phyloP scores from a whole-genome alignment of 2,329 filamentous ascomycete species.

The Graphilbum sp. region DNA sequence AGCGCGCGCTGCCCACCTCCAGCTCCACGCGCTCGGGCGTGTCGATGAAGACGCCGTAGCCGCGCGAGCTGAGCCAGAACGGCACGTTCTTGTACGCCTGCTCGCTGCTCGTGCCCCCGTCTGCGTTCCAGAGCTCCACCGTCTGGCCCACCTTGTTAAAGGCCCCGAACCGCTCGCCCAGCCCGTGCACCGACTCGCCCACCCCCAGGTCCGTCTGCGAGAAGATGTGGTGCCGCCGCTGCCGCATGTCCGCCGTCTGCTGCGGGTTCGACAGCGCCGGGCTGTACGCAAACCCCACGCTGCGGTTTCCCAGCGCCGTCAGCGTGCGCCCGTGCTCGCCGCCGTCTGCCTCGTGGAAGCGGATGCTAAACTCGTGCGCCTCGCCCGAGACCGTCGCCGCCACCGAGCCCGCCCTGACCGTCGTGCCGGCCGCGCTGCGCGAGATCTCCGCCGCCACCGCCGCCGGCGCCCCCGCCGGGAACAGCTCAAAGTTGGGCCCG shows the following conservation, averaged over 20 bases:
- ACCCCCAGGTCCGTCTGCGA: constrained; percentile 37
- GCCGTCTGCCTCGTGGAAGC: not conserved
- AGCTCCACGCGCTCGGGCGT: constrained; percentile 52
- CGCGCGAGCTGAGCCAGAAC: constrained; percentile 54
- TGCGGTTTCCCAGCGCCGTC: constrained; percentile 37
- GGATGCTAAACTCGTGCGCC: not conserved
- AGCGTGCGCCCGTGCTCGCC: constrained; percentile 13
- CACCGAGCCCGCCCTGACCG: constrained; percentile 32
- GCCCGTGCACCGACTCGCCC: constrained; percentile 54
- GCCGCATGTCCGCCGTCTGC: constrained; percentile 33
- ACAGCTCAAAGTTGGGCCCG: constrained; percentile 42
- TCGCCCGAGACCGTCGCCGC: constrained; percentile 23
- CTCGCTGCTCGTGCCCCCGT: constrained; percentile 50
- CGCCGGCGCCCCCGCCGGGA: constrained; percentile 30
- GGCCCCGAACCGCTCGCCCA: constrained; percentile 61
- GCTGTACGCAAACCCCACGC: constrained; percentile 39
- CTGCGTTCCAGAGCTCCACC: constrained; percentile 47
- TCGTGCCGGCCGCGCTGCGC: constrained; percentile 23
- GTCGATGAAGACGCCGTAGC: constrained; percentile 65
- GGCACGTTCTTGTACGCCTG: constrained; percentile 59
- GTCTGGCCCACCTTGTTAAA: constrained; percentile 63
- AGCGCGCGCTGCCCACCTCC: constrained; percentile 60
- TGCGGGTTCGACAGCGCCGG: constrained; percentile 35
- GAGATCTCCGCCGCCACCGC: constrained; percentile 20
- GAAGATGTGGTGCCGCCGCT: constrained; percentile 39